Percentiles rank a stretch among this genome's conserved stretches.
phyloP scores from a whole-genome alignment of 352 stramenopile genomes.

The Phytophthora pinifolia region DNA sequence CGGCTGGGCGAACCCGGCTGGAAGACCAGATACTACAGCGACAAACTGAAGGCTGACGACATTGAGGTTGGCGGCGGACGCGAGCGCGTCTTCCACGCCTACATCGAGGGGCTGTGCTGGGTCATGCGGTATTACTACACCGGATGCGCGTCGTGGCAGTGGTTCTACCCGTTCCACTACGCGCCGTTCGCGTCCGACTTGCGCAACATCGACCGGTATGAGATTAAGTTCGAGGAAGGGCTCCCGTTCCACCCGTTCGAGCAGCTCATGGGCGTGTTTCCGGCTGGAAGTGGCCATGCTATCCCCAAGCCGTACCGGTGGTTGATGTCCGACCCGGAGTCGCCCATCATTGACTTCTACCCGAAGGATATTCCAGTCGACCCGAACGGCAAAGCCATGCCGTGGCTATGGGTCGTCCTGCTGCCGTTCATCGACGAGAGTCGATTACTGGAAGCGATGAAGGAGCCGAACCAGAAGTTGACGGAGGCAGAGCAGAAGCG shows the following conservation, averaged over 20 bases:
- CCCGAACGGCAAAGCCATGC: constrained; percentile 98
- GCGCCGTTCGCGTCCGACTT: constrained; percentile 94
- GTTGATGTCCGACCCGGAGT: constrained; percentile 95
- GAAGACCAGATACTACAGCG: constrained; percentile 93
- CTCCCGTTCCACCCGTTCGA: constrained; percentile 97
- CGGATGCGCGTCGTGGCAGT: constrained; percentile 98
- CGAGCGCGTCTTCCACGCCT: constrained; percentile 92
- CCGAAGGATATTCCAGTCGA: constrained; percentile 96
- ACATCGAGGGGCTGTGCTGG: constrained; percentile 99
- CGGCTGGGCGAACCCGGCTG: constrained; percentile 95
- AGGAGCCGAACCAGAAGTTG: constrained; percentile 58
- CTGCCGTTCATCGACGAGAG: constrained; percentile 99
- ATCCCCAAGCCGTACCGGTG: constrained; percentile 94
- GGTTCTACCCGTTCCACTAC: constrained; percentile 99
- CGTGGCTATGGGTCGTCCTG: constrained; percentile 98
- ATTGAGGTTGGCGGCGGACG: constrained; percentile 85
- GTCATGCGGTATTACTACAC: constrained; percentile 99
- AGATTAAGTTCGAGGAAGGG: constrained; percentile 94
- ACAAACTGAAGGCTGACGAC: constrained; percentile 87
- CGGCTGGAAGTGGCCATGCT: constrained; percentile 91
- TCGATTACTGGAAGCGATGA: constrained; percentile 91
- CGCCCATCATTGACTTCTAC: constrained; percentile 98
- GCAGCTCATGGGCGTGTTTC: constrained; percentile 98
- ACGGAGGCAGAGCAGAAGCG: constrained; percentile 79
- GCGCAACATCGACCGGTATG: constrained; percentile 84